These are phyloP conservation scores for Gossypium trilobum DNA, from an alignment of 441 rosid species.

Conservation along the genomic window DNA sequence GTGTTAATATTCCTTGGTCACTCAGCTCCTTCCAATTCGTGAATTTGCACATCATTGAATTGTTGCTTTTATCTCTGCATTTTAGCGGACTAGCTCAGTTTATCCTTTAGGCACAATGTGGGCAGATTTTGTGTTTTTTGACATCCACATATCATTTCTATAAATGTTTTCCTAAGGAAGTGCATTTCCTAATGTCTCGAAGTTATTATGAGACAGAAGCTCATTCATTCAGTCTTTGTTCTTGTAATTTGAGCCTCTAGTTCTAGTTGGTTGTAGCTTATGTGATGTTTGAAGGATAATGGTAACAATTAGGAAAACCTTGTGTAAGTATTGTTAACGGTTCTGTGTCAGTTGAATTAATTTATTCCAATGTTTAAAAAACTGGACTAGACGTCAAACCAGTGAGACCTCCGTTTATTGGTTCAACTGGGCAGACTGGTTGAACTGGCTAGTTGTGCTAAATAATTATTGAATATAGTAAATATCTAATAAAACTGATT, in stretches of 20 bases:
- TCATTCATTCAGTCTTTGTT: background rate
- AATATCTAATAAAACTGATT: background rate
- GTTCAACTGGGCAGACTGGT: background rate
- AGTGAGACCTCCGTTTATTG: background rate
- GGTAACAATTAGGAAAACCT: background rate
- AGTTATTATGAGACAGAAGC: background rate
- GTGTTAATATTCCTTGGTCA: background rate
- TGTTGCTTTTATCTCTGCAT: background rate
- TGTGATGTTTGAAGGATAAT: background rate
- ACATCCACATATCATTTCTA: background rate
- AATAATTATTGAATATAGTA: background rate
- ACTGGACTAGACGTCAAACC: background rate
- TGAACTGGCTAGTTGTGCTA: background rate
- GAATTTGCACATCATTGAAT: background rate
- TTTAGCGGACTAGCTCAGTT: background rate
- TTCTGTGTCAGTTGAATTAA: background rate
- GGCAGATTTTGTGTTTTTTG: background rate
- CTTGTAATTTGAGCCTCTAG: background rate
- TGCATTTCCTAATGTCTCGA: background rate
- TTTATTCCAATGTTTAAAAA: background rate
- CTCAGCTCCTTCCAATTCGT: background rate
- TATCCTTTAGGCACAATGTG: background rate
- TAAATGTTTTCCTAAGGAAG: slow-evolving; percentile 1
- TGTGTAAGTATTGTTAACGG: background rate
- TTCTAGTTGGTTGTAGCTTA: background rate